A percentile compares a stretch with the other conserved stretches of the same genome.
Conservation (phyloP, 768 basidiomycete genomes). For the Lepiota venenata region DNA sequence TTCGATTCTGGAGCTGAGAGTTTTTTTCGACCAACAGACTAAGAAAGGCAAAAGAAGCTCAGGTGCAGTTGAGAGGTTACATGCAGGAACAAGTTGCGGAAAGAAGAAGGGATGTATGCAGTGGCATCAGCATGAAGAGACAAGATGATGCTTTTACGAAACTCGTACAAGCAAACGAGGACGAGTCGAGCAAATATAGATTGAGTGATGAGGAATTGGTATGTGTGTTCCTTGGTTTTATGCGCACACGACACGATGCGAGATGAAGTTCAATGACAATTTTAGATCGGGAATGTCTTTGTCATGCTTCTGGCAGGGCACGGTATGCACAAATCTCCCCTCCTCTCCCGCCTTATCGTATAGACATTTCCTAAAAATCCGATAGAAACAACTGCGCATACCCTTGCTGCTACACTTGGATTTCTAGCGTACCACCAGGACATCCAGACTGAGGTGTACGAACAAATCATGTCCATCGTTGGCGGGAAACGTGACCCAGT, state of each 20-base stretch:
- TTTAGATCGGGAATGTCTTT: conserved; percentile 51
- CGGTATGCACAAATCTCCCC: conserved; percentile 27
- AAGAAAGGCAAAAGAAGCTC: conserved; percentile 24
- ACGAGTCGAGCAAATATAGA: conserved; percentile 34
- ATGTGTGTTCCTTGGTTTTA: conserved; percentile 6
- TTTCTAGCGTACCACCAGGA: conserved; percentile 42
- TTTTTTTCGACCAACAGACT: conserved; percentile 19
- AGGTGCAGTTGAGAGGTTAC: conserved; percentile 28
- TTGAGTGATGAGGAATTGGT: conserved; percentile 40
- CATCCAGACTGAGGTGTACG: conserved; percentile 44
- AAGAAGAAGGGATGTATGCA: conserved; percentile 26
- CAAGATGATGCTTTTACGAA: conserved; percentile 35
- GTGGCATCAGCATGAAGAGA: neutral
- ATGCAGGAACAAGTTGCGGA: conserved; percentile 35
- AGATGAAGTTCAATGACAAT: neutral
- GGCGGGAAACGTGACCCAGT: conserved; percentile 31
- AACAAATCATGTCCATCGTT: conserved; percentile 38
- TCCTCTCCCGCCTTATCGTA: neutral
- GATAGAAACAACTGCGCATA: conserved; percentile 50
- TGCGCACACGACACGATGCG: no score
- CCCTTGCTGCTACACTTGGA: conserved; percentile 43
- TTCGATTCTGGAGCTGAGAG: no score
- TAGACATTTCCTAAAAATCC: conserved; percentile 1
- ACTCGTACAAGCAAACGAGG: conserved; percentile 44
- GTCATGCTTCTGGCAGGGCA: conserved; percentile 56